Evolutionary conservation across 2,329 filamentous ascomycete genomes (phyloP), one percentile per base, ranked within the genome.

Genomic region (Ceratocystis eucalypticola): DNA sequence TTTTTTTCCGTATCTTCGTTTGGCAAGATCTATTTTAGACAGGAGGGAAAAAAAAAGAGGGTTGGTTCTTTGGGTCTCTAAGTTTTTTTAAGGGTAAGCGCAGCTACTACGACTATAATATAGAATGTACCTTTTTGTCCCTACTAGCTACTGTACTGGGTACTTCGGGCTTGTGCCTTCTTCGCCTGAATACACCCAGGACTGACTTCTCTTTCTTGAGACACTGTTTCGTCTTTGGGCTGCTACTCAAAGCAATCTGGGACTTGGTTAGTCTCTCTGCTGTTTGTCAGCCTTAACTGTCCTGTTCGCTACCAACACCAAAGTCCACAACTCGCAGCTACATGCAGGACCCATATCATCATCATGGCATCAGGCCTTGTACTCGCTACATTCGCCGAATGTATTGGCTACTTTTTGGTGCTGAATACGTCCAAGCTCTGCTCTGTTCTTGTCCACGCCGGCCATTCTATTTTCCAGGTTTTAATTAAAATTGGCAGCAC

Each of bases 1-100:
- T 63, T 63, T 63, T 63, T 63, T 63, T 25, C 22, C 22, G 61
- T 63, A 45, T 45, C 28, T 28, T 63, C 61, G 44, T 22, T 61
- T 22, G 33, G 57, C 33, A 33, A 25, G 37, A 22, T 25, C 30
- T 33, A 12, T 44, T 30, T 63, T 41, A 45, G 61, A 41, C 45
- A 17, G 53, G 53, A 22, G 17, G 48, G n/a, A 41, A 61, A 61
- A 67, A 64, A 53, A 61, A 61, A 62, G 50, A 62, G 61, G 65
- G 41, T 46, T 61, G 59, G 46, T 44, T 55, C 41, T 55, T 22
- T 50, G 25, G 48, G 48, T 53, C 12, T 53, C 48, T 12, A 28
- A 5, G 63, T 17, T 59, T 55, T 28, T 59, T 25, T 25, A n/a
- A 59, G 53, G 53, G 53, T 57, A 59, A 7, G 53, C 12, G 48